Base-by-base conservation (phyloP, 306 rosid species). In the Crataegus laevigata region DNA sequence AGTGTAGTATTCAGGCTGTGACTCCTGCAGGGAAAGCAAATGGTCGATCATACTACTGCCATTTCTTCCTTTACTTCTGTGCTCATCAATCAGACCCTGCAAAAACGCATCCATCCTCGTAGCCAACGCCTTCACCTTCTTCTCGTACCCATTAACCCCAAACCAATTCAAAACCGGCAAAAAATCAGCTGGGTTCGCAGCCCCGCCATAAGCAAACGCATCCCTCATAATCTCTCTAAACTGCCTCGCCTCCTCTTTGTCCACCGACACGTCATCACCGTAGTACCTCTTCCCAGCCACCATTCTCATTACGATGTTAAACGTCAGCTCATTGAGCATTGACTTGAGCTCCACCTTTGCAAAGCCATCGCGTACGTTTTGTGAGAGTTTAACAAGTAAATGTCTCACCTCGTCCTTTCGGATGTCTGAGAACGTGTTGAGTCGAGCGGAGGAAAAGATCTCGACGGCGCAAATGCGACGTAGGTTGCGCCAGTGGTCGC, bases 401-500 rank as follows among this genome's bases (percentile, higher is more conserved):
- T 75, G 78, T 24, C 58, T 13, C 30, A 77, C 85, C 73, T 92
- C 96, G 8, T 88, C 89, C 6, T 17, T 79, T 25, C 91, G 86
- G 34, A 84, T 26, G 12, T 36, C 74, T 1, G 10, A 3, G 50
- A 88, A 88, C 32, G 28, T 24, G 69, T 78, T 84, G 34, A 81
- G 77, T 1, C 87, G 74, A 17, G 28, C 50, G 10, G 83, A 17
- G 17, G 94, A 91, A 74, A 88, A 86, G 55, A 92, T 87, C 68
- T 92, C 93, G 1, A 82, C 26, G 3, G 91, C 34, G 45, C 89
- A 76, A 1, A 92, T 85, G 28, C 93, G 93, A 18, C 96, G 97
- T 1, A 88, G 58, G 85, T 88, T 92, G 24, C 93, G 93, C 97
- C 97, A 92, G 70, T 87, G 93, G 29, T 90, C 96, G 9, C 96